Conservation (phyloP, 345 rosid species). For the Brassica napus region Da-Ae NC_063444.1:50538001-50538500, state of each 20-base stretch:
- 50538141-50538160: conserved; percentile 36
- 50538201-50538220: conserved; percentile 31
- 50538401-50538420: conserved; percentile 40
- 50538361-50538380: conserved; percentile 35
- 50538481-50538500: background rate
- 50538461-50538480: conserved; percentile 2
- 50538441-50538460: conserved; percentile 16
- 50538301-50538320: background rate
- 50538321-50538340: conserved; percentile 35
- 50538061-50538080: conserved; percentile 28
- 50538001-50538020: conserved; percentile 43
- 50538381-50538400: conserved; percentile 38
- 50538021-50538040: conserved; percentile 42
- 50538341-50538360: conserved; percentile 39
- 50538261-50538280: conserved; percentile 16
- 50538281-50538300: background rate
- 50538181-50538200: conserved; percentile 43
- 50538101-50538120: background rate
- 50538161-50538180: conserved; percentile 42
- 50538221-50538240: conserved; percentile 40
- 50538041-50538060: conserved; percentile 39
- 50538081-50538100: background rate
- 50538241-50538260: conserved; percentile 40
- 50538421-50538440: conserved; percentile 31
- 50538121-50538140: background rate